Base-by-base conservation (phyloP, 257 asterid species). In the Scutellaria minor region DNA sequence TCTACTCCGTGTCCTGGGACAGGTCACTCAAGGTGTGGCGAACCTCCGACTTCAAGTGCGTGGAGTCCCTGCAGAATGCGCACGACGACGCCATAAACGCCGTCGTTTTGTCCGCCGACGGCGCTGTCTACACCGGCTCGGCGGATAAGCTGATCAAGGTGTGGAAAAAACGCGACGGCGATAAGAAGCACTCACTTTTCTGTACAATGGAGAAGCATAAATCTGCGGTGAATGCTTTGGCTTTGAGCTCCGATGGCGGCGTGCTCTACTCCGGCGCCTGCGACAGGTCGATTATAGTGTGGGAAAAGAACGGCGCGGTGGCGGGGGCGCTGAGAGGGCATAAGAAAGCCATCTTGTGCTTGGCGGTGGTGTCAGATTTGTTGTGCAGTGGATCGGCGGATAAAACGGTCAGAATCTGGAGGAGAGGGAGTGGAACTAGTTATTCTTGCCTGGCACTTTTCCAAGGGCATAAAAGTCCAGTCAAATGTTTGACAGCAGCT, bases 1-100 rank as follows among this genome's bases (percentile, higher is more conserved):
- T 93, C 2, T 93, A 88, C 78, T 93, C 98, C 0, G 96, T 77
- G 3, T 93, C 98, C 0, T 93, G 98, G 98, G 98, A 93, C 14
- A 64, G 95, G 27, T 83, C 88, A 14, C 63, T 93, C 15, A 93
- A 93, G 60, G 77, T 93, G 6, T 93, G 98, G 98, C 66, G 88
- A 14, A 85, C 90, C 5, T 83, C 90, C 5, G 93, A 90, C 46
- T 88, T 82, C 83, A 80, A 80, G 73, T 90, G 97, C 66, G 42
- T 88, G 13, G 93, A 88, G 69, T 93, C 98, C 1, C 65, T 88
- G 1, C 82, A 77, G 72, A 81, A 83, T 57, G 98, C 97, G 1
- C 98, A 93, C 47, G 89, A 87, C 40, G 96, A 89, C 64, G 98
- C 98, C 0, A 81, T 92, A 39, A 93, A 88, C 70, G 89, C 93